phyloP scores from a whole-genome alignment of 768 basidiomycete species.

The Omphalotus guepiniiformis region DNA sequence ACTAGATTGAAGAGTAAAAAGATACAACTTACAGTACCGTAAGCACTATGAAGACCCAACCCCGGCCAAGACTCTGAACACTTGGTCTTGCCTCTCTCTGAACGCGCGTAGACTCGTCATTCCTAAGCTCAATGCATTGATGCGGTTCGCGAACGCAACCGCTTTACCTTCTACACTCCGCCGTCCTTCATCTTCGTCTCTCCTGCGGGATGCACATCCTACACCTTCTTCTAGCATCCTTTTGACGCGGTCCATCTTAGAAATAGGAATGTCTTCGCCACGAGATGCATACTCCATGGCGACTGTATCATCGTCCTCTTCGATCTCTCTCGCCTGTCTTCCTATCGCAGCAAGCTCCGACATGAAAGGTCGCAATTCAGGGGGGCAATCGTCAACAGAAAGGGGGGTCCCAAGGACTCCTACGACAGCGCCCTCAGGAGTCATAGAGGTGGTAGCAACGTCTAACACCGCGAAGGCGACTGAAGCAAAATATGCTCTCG shows the following conservation, averaged over 20 bases:
- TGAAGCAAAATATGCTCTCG: slow-evolving; percentile 75
- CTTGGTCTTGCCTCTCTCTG: slow-evolving; percentile 61
- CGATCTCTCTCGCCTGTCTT: slow-evolving; percentile 40
- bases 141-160: slow-evolving; percentile 69
- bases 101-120: slow-evolving; percentile 73
- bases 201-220: slow-evolving; percentile 32
- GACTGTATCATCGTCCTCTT: slow-evolving; percentile 47
- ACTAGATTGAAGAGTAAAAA: too few relatives aligned
- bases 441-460: slow-evolving; percentile 50
- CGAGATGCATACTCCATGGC: slow-evolving; percentile 42
- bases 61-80: slow-evolving; percentile 64
- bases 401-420: slow-evolving; percentile 58
- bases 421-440: slow-evolving; percentile 45
- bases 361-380: slow-evolving; percentile 66
- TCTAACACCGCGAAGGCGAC: slow-evolving; percentile 71
- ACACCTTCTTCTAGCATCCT: slow-evolving; percentile 57
- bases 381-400: slow-evolving; percentile 58
- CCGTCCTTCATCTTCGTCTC: slow-evolving; percentile 26
- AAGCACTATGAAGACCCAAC: slow-evolving; percentile 25
- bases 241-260: slow-evolving; percentile 57
- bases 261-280: slow-evolving; percentile 29
- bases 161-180: slow-evolving; percentile 60
- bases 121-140: slow-evolving; percentile 68
- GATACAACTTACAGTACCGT: neutral
- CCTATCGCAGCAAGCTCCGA: slow-evolving; percentile 55